Conservation (phyloP, 345 rosid species). For the Odontarrhena argentea region DNA sequence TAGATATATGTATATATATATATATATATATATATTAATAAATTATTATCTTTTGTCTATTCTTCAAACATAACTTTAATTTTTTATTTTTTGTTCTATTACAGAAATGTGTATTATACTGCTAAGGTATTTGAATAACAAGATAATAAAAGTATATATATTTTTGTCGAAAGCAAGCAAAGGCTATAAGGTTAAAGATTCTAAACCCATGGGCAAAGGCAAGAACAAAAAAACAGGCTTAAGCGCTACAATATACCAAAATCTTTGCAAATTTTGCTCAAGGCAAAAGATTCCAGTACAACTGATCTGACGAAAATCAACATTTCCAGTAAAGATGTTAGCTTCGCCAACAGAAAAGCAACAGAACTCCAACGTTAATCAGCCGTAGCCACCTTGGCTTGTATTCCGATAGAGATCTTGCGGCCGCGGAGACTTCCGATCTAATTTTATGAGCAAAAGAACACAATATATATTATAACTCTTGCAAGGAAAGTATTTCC, state of each 20-base stretch:
- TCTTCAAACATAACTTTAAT: too few relatives aligned
- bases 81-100: neutral
- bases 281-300: conserved; percentile 18
- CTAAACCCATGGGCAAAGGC: conserved; percentile 35
- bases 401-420: conserved; percentile 38
- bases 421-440: conserved; percentile 49
- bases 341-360: conserved; percentile 54
- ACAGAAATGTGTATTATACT: neutral
- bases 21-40: too few relatives aligned
- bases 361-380: conserved; percentile 46
- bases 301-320: conserved; percentile 8
- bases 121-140: neutral
- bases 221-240: conserved; percentile 33
- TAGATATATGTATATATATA: too few relatives aligned
- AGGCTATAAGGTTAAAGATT: conserved; percentile 26
- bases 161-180: conserved; percentile 13
- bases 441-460: conserved; percentile 39
- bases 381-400: conserved; percentile 39
- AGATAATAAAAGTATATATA: neutral
- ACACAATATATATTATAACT: neutral
- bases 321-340: conserved; percentile 25
- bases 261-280: conserved; percentile 29
- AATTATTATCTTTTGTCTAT: too few relatives aligned
- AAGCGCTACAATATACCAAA: conserved; percentile 28
- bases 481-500: neutral